A percentile compares a stretch with the other conserved stretches of the same genome.
These are phyloP conservation scores for Agaricus blazei DNA, from an alignment of 768 basidiomycete genomes.

Conservation along the genomic window DNA sequence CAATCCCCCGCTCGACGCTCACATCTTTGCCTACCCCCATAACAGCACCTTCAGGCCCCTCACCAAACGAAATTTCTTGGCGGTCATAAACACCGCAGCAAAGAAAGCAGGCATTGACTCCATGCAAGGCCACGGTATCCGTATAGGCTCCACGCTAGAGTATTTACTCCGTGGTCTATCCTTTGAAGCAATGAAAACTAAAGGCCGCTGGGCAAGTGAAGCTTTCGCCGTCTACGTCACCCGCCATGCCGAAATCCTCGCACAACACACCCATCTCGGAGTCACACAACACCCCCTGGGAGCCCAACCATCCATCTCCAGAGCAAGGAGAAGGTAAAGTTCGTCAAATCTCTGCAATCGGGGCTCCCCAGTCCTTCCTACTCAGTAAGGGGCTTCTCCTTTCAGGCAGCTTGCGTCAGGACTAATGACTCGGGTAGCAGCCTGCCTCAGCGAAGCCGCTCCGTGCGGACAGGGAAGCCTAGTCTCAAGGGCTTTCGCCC, in stretches of 20 bases:
- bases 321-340: neutral
- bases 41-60: constrained; percentile 14
- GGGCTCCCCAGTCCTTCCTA: too few relatives aligned
- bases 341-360: too few relatives aligned
- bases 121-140: constrained; percentile 22
- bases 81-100: constrained; percentile 14
- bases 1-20: constrained; percentile 12
- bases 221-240: constrained; percentile 12
- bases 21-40: constrained; percentile 10
- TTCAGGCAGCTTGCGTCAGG: too few relatives aligned
- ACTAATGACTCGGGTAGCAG: too few relatives aligned
- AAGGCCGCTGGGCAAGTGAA: constrained; percentile 21
- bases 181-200: constrained; percentile 30
- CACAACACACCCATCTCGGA: constrained; percentile 12
- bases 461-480: too few relatives aligned
- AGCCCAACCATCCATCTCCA: too few relatives aligned
- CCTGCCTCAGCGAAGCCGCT: too few relatives aligned
- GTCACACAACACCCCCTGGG: too few relatives aligned
- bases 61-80: constrained; percentile 20
- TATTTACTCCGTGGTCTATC: constrained; percentile 28
- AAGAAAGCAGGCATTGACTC: constrained; percentile 2
- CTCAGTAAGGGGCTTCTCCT: too few relatives aligned
- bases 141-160: constrained; percentile 25
- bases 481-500: too few relatives aligned
- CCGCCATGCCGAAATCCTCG: constrained; percentile 13